phyloP scores from a whole-genome alignment of 306 rosid genomes.

The Dalbergia cochinchinensis region DNA sequence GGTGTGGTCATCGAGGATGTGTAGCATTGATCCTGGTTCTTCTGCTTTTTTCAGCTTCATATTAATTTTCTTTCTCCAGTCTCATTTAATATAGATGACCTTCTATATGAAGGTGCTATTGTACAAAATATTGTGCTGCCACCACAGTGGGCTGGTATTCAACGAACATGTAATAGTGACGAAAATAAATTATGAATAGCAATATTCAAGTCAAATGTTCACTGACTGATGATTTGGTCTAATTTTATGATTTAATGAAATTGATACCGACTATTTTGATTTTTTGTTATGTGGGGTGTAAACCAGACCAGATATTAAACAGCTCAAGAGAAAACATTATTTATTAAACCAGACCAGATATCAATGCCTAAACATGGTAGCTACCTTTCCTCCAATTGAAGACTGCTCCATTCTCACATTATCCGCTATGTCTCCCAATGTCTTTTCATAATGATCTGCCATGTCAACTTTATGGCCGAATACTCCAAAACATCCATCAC shows the following conservation, averaged over 20 bases:
- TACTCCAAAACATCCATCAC: conserved; percentile 68
- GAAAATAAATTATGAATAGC: not conserved
- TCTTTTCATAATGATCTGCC: conserved; percentile 63
- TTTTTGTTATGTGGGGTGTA: conserved; percentile 14
- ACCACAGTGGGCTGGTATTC: not conserved
- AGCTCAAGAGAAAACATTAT: too few species aligned
- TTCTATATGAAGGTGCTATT: not conserved
- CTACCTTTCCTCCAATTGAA: conserved; percentile 69
- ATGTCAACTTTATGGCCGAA: conserved; percentile 65
- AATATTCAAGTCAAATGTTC: not conserved
- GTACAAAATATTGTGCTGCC: not conserved
- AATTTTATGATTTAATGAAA: conserved; percentile 1
- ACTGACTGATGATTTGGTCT: not conserved
- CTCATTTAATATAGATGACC: not conserved
- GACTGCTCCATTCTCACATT: conserved; percentile 70
- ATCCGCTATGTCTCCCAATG: conserved; percentile 68
- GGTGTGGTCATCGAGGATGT: too few species aligned
- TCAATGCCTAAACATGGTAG: conserved; percentile 23
- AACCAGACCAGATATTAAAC: conserved; percentile 1
- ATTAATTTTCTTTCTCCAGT: too few species aligned
- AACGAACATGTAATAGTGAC: not conserved
- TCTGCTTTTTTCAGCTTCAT: too few species aligned
- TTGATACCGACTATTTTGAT: conserved; percentile 13
- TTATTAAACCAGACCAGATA: not conserved
- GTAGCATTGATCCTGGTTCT: too few species aligned